Evolutionary conservation across 768 basidiomycete species (phyloP), one percentile per base, ranked within the genome.

Genomic region (Hirschioporus abietinus): DNA sequence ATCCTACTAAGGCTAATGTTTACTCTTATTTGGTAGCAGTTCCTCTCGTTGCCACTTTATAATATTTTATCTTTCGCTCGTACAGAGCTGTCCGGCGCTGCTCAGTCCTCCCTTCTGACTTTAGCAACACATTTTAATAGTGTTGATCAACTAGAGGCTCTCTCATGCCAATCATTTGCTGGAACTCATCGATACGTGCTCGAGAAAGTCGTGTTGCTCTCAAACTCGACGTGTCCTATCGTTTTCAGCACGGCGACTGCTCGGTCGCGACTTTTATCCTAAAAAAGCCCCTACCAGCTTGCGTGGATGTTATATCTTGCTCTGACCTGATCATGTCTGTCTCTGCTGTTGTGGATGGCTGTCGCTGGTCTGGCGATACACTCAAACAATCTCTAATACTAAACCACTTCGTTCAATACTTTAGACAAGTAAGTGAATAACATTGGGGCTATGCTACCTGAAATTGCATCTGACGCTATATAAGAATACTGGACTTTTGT

Each of bases 401-500:
- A 8, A 74, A 71, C 36, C 82, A 86, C 72, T 75, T 91, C 2
- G 74, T 80, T 20, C 75, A 77, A 58, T 87, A 84, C 71, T 74
- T 92, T 35, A 79, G 77, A 70, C 70, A 74, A 79, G 89, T 83
- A 77, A 64, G 77, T 65, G 67, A 25, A 35, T 8, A 15, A 12
- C 20, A 3, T n/a, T 8, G 60, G 58, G 25, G 58, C n/a, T 59
- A 26, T 26, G n/a, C 58, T 59, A 59, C 20, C 20, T 59, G 58
- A n/a, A n/a, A 59, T 9, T 59, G 58, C 25, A n/a, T 59, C n/a
- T 59, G 9, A n/a, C 2, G 58, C 9, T n/a, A n/a, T n/a, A n/a
- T 26, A n/a, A 92, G 90, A 91, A 92, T 74, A 78, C 85, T 23
- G 69, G 72, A 57, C 80, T 81, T 66, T 81, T 92, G 12, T 88